Evolutionary conservation across 371 early-diverging fungal genomes (phyloP), one percentile per base, ranked within the genome.

Genomic region (Mortierella sp.): DNA sequence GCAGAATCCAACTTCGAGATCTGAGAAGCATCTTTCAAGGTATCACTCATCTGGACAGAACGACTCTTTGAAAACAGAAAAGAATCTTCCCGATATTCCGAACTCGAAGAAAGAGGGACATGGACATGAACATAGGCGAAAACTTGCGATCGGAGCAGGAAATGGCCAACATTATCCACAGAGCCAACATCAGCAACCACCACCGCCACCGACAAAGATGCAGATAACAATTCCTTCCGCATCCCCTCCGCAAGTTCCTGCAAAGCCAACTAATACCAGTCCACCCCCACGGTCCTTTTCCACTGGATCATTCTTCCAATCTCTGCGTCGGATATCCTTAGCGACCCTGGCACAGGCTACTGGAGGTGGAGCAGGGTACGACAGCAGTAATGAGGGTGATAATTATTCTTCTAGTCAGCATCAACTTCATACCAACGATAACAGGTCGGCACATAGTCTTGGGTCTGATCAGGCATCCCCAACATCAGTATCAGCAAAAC

Each of bases 291-390:
- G 61, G 23, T 65, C 71, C 7, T 66, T 71, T 44, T 66, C 78
- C 2, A 37, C 71, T 2, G 66, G 62, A 28, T 76, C 81, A 24
- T 69, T 83, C 30, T 79, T 83, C 30, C 71, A 81, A 52, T 81
- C 83, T 5, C 50, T 80, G 46, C 75, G 79, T 23, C 58, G 80
- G 50, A 57, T 82, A 14, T 80, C 81, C 30, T 51, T 79, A 28
- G 52, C 68, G 21, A 68, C 80, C 1, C 32, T 81, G 37, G 68
- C 75, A 21, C 75, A 73, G 26, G 75, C 64, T 11, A 34, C 46
- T 2, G 47, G 50, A 28, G 42, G 37, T n/a, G n/a, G n/a, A n/a
- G n/a, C n/a, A n/a, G n/a, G n/a, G n/a, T n/a, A n/a, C n/a, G n/a
- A n/a, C n/a, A n/a, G n/a, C n/a, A n/a, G n/a, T n/a, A n/a, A n/a